Percentiles rank a stretch among this genome's conserved stretches.
Conservation (phyloP, 1,284 basidiomycete species). For the Fomitiporia mediterranea region DNA sequence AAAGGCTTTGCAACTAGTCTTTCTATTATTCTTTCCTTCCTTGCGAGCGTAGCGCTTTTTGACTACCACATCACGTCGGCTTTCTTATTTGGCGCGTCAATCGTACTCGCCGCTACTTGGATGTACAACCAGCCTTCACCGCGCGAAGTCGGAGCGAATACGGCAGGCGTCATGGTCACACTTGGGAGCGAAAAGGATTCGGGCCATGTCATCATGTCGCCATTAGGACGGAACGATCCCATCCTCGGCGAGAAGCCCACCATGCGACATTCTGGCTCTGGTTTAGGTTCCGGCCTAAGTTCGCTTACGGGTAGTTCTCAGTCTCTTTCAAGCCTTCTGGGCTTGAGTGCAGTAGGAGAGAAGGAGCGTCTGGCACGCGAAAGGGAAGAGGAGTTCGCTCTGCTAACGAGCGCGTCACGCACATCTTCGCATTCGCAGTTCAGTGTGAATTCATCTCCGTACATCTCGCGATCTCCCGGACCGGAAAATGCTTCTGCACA, state of each 20-base stretch:
- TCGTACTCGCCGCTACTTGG: slow-evolving; percentile 86
- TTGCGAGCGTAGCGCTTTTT: slow-evolving; percentile 85
- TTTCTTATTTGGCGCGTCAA: slow-evolving; percentile 76
- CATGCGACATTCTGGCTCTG: slow-evolving; percentile 2
- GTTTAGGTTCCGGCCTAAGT: background rate
- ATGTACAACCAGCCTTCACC: slow-evolving; percentile 75
- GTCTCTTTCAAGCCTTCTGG: slow-evolving; percentile 17
- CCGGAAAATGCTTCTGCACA: background rate
- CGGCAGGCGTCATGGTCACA: background rate
- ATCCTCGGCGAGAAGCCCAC: slow-evolving; percentile 16
- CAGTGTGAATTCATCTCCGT: slow-evolving; percentile 10
- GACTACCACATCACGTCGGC: slow-evolving; percentile 81
- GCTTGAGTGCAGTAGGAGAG: slow-evolving; percentile 3
- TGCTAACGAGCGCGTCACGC: slow-evolving; percentile 7
- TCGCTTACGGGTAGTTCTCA: slow-evolving; percentile 12
- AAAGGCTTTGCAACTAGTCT: slow-evolving; percentile 94
- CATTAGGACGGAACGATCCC: slow-evolving; percentile 9
- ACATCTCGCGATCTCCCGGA: slow-evolving; percentile 12
- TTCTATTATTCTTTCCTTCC: slow-evolving; percentile 90
- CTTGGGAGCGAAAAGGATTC: slow-evolving; percentile 7
- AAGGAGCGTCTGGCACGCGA: slow-evolving; percentile 13
- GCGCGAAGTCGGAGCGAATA: slow-evolving; percentile 1
- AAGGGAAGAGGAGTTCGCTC: slow-evolving; percentile 9
- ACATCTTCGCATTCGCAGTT: slow-evolving; percentile 8
- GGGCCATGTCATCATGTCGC: background rate